Conservation (phyloP, 169 alveolate species). For the Amoebophrya sp. region DNA sequence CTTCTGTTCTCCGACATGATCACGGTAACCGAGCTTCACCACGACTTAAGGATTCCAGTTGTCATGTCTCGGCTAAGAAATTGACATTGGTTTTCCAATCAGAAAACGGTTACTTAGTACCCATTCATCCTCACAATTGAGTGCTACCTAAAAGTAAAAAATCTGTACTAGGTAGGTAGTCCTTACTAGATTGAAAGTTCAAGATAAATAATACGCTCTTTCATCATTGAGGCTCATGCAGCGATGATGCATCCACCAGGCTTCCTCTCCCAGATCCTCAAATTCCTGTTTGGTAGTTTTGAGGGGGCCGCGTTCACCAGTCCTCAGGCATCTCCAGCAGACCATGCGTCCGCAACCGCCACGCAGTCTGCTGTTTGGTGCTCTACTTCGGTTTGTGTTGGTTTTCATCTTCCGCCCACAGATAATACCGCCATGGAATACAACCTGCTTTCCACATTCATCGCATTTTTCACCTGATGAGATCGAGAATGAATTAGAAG, state of each 20-base stretch:
- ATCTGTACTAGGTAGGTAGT: too few species aligned
- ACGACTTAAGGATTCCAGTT: too few species aligned
- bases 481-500: too few species aligned
- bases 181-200: too few species aligned
- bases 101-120: too few species aligned
- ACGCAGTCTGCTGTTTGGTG: too few species aligned
- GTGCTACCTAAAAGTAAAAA: too few species aligned
- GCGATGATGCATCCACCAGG: neutral
- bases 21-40: too few species aligned
- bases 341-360: neutral
- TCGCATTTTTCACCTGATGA: neutral
- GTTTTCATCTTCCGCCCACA: neutral
- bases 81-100: too few species aligned
- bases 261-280: neutral
- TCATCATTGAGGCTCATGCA: neutral
- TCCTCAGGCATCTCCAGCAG: neutral
- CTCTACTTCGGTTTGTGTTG: neutral
- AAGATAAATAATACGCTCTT: neutral
- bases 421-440: neutral
- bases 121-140: too few species aligned
- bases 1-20: too few species aligned
- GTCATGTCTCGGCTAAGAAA: too few species aligned
- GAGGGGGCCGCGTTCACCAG: neutral
- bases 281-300: neutral
- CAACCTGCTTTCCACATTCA: neutral